A percentile compares a stretch with the other conserved stretches of the same genome.
phyloP scores from a whole-genome alignment of 1,139 yeast genomes.

The Geotrichum cucujoidarum region DNA sequence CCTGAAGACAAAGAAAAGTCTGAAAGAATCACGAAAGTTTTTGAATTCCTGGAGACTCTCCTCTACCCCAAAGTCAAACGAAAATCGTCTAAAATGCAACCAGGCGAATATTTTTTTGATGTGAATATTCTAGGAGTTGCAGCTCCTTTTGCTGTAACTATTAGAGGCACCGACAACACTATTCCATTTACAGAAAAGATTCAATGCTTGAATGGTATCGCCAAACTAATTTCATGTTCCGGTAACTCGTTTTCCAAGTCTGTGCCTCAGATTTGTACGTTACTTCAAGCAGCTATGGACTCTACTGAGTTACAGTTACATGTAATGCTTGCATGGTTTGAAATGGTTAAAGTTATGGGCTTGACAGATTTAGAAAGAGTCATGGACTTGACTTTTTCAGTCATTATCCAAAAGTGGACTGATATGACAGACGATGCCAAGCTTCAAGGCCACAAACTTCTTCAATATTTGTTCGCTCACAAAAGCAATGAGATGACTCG shows the following conservation, averaged over 20 bases:
- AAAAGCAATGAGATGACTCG: conserved; percentile 16
- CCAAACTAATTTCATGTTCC: conserved; percentile 59
- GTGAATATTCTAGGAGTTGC: conserved; percentile 61
- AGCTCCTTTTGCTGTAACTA: conserved; percentile 71
- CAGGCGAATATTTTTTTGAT: conserved; percentile 44
- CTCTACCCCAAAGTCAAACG: conserved; percentile 3
- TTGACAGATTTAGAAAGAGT: conserved; percentile 51
- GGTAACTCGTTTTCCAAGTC: conserved; percentile 65
- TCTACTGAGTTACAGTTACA: conserved; percentile 54
- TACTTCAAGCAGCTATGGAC: conserved; percentile 76
- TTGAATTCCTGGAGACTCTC: conserved; percentile 9
- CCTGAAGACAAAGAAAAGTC: conserved; percentile 11
- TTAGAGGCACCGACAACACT: conserved; percentile 66
- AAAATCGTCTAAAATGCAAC: conserved; percentile 23
- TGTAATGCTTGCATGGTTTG: conserved; percentile 64
- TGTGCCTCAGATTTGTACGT: conserved; percentile 82
- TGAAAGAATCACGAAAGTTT: conserved; percentile 8
- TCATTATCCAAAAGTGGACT: conserved; percentile 60
- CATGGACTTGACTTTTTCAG: conserved; percentile 53
- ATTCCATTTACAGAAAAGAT: conserved; percentile 70
- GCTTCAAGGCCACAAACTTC: conserved; percentile 23
- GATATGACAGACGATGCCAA: conserved; percentile 30
- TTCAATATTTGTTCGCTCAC: conserved; percentile 23
- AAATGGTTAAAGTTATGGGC: conserved; percentile 42
- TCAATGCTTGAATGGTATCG: conserved; percentile 68